Evolutionary conservation across 1,284 basidiomycete species (phyloP).

Genomic region (Rhodotorula sp.): DNA sequence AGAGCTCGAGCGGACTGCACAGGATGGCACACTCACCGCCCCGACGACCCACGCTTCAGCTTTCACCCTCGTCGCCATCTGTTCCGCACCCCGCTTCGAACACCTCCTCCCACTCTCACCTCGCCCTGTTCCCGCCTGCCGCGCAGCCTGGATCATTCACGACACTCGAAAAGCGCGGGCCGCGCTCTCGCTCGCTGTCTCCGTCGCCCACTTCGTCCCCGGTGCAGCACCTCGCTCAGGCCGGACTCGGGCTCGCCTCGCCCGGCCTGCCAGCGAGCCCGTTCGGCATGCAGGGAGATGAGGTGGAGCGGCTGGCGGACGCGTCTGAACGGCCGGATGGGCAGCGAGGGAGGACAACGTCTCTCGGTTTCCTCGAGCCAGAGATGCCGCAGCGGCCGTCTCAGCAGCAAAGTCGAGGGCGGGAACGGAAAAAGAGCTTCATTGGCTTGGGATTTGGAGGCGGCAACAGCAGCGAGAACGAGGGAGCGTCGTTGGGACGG

Average conservation of each 20-base stretch:
- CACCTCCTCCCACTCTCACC: not conserved
- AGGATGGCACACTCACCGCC: not conserved
- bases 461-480: not conserved
- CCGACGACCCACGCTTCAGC: not conserved
- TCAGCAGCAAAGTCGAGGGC: not conserved
- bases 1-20: not conserved
- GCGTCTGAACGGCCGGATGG: not conserved
- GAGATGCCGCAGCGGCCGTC: not conserved
- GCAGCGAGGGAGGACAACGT: not conserved
- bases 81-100: not conserved
- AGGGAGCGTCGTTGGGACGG: not conserved
- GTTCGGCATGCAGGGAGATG: not conserved
- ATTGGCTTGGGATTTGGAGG: slow-evolving; percentile 18
- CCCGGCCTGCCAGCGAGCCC: not conserved
- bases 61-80: not conserved
- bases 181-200: slow-evolving; percentile 3
- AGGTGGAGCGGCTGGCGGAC: slow-evolving; percentile 3
- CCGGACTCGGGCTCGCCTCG: slow-evolving; percentile 8
- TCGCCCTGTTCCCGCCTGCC: not conserved
- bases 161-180: no score
- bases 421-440: slow-evolving; percentile 27
- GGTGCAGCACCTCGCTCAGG: not conserved
- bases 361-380: slow-evolving; percentile 12
- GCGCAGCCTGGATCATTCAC: not conserved
- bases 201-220: not conserved